These are phyloP conservation scores for Trametes hirsuta DNA, from an alignment of 1,284 basidiomycete species.

Conservation along the genomic window DNA sequence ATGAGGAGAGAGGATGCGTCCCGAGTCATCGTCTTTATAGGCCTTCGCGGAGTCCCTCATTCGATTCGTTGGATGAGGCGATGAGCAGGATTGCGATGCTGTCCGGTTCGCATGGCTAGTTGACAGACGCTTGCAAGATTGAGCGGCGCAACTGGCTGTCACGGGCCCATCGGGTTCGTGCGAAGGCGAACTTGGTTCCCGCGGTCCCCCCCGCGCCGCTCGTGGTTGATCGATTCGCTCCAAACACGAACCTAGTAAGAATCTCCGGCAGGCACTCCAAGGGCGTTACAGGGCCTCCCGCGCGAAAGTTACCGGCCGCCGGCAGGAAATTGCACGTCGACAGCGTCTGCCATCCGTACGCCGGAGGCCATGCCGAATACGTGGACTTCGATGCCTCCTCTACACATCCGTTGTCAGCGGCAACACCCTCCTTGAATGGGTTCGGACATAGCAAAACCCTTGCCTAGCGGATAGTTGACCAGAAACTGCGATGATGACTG, in stretches of 20 bases:
- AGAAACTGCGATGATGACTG: too few species aligned
- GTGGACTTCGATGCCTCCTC: too few species aligned
- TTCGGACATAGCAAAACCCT: too few species aligned
- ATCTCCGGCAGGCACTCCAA: background rate
- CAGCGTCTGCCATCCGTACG: background rate
- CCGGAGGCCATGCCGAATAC: background rate
- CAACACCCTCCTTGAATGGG: too few species aligned
- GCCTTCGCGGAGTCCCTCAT: background rate
- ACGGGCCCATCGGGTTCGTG: background rate
- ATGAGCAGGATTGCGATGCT: slow-evolving; percentile 14
- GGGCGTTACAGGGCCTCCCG: background rate
- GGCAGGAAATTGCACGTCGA: slow-evolving; percentile 5
- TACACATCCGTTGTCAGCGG: too few species aligned
- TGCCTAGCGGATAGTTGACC: too few species aligned
- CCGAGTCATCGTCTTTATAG: slow-evolving; percentile 24
- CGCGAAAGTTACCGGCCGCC: slow-evolving; percentile 2
- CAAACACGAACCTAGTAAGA: background rate
- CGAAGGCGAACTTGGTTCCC: background rate
- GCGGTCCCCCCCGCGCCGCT: background rate
- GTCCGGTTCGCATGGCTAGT: slow-evolving; percentile 16
- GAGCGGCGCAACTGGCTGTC: slow-evolving; percentile 17
- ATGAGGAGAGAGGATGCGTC: slow-evolving; percentile 9
- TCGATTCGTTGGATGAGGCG: slow-evolving; percentile 12
- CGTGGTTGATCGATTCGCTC: background rate
- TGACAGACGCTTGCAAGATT: slow-evolving; percentile 20